Conservation (phyloP, 352 stramenopile genomes). For the Phytopythium kandeliae region DNA sequence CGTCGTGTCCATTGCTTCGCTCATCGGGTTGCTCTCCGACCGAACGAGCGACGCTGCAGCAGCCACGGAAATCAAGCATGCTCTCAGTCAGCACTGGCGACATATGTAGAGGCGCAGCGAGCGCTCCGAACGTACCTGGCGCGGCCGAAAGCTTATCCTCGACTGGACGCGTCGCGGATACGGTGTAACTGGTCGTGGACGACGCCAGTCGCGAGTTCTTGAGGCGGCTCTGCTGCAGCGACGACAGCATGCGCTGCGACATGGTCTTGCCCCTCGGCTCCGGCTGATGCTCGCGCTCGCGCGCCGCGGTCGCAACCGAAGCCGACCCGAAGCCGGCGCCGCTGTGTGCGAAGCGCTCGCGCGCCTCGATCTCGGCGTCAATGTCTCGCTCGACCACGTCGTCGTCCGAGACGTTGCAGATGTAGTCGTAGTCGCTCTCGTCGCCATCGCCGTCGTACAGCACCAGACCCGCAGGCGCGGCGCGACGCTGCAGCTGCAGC, state of each 20-base stretch:
- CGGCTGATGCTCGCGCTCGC: not conserved
- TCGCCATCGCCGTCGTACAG: slow-evolving; percentile 18
- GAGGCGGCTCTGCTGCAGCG: slow-evolving; percentile 32
- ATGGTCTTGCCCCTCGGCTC: slow-evolving; percentile 24
- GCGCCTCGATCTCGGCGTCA: slow-evolving; percentile 66
- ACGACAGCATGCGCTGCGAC: slow-evolving; percentile 60
- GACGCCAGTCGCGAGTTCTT: slow-evolving; percentile 12
- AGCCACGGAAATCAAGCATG: not conserved
- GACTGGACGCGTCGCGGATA: not conserved
- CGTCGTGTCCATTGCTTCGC: slow-evolving; percentile 14
- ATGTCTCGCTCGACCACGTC: slow-evolving; percentile 64
- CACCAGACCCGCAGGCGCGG: slow-evolving; percentile 9
- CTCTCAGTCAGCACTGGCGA: not conserved
- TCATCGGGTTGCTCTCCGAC: slow-evolving; percentile 4
- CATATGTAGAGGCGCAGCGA: not conserved
- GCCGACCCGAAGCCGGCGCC: not conserved
- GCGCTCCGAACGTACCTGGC: not conserved
- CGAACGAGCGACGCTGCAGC: not conserved
- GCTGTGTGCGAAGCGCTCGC: slow-evolving; percentile 15
- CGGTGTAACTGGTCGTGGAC: not conserved
- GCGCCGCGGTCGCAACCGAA: not conserved
- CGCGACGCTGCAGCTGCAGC: slow-evolving; percentile 3
- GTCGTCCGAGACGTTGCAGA: slow-evolving; percentile 54
- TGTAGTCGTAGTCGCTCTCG: slow-evolving; percentile 28
- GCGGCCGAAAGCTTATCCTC: not conserved